These are phyloP conservation scores for Lipomyces kockii DNA, from an alignment of 805 yeast species.

Conservation along the genomic window DNA sequence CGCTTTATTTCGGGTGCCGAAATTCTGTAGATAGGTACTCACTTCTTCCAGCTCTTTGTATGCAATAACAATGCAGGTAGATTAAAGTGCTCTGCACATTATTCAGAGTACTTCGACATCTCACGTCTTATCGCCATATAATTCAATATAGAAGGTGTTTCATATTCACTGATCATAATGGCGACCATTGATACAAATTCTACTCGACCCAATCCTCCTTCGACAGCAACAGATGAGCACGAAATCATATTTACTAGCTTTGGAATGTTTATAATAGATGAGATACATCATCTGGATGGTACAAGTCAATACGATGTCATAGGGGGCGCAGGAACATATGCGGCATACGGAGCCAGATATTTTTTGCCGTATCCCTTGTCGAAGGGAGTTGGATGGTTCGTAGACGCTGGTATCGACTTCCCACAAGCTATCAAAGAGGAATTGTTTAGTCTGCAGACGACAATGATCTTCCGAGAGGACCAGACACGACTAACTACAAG, in stretches of 20 bases:
- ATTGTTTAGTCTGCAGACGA: conserved; percentile 65
- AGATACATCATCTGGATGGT: conserved; percentile 60
- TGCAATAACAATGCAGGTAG: too few species aligned
- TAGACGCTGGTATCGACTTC: conserved; percentile 82
- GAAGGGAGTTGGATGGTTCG: conserved; percentile 61
- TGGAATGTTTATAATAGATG: conserved; percentile 93
- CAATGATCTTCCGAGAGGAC: conserved; percentile 60
- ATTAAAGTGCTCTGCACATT: too few species aligned
- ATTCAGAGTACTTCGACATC: too few species aligned
- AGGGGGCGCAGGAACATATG: conserved; percentile 92
- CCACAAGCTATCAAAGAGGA: conserved; percentile 55
- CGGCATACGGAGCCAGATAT: conserved; percentile 70
- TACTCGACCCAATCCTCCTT: background rate
- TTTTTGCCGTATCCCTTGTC: conserved; percentile 51
- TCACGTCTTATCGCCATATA: background rate
- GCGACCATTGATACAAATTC: background rate
- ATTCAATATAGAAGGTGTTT: background rate
- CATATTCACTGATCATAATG: background rate
- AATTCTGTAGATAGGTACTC: too few species aligned
- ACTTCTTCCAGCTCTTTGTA: too few species aligned
- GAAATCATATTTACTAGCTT: conserved; percentile 49
- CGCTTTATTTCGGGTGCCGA: too few species aligned
- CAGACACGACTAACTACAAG: conserved; percentile 66
- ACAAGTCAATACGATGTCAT: conserved; percentile 55
- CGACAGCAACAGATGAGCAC: background rate